Evolutionary conservation across 2,329 filamentous ascomycete genomes (phyloP).

Genomic region (Xylaria polymorpha): DNA sequence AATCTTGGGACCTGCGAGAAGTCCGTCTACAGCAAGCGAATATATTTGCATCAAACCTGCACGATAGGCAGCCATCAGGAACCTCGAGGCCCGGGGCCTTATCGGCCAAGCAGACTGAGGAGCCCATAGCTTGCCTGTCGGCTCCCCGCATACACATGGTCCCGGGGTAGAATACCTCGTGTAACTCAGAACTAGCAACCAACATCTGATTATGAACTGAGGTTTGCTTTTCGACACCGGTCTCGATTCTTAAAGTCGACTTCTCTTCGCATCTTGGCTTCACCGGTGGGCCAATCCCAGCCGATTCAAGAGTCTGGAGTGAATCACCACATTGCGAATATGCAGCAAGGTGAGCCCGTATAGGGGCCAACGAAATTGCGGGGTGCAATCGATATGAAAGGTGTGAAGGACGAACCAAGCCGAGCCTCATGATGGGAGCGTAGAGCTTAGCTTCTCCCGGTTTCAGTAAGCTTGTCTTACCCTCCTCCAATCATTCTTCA

Average conservation of each 20-base stretch:
- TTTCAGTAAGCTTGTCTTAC: slow-evolving; percentile 38
- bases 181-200: slow-evolving; percentile 12
- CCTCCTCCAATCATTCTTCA: slow-evolving; percentile 20
- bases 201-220: slow-evolving; percentile 9
- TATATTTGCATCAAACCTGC: slow-evolving; percentile 21
- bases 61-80: neutral
- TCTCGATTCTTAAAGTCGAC: slow-evolving; percentile 18
- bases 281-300: slow-evolving; percentile 26
- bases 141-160: slow-evolving; percentile 29
- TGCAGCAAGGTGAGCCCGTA: slow-evolving; percentile 27
- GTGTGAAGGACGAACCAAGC: slow-evolving; percentile 34
- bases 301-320: slow-evolving; percentile 3
- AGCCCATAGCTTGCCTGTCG: slow-evolving; percentile 15
- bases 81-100: slow-evolving; percentile 4
- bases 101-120: slow-evolving; percentile 23
- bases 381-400: slow-evolving; percentile 19
- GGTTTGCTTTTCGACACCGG: slow-evolving; percentile 15
- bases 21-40: slow-evolving; percentile 5
- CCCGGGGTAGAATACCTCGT: slow-evolving; percentile 22
- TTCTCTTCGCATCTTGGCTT: slow-evolving; percentile 20
- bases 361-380: slow-evolving; percentile 20
- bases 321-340: slow-evolving; percentile 14
- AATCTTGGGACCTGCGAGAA: slow-evolving; percentile 10
- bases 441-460: slow-evolving; percentile 15
- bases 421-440: slow-evolving; percentile 28